A percentile compares a stretch with the other conserved stretches of the same genome.
Conservation (phyloP, 2,329 filamentous ascomycete species). For the Pseudogymnoascus destructans region DNA sequence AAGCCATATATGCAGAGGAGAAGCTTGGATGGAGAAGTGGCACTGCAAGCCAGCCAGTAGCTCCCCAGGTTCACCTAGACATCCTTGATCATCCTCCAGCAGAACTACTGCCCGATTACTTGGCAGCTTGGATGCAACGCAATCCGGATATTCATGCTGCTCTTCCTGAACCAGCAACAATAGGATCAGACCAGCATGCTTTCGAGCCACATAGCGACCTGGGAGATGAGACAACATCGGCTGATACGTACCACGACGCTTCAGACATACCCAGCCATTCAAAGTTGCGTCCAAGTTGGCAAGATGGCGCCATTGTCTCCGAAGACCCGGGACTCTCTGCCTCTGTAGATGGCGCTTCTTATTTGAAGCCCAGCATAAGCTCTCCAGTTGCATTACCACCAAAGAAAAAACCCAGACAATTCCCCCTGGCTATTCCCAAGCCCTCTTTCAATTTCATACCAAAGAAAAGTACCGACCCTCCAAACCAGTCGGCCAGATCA, state of each 20-base stretch:
- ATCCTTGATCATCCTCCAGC: neutral
- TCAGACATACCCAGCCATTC: neutral
- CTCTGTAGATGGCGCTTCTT: neutral
- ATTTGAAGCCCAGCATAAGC: neutral
- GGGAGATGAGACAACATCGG: neutral
- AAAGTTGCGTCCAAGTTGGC: neutral
- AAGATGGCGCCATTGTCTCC: neutral
- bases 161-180: neutral
- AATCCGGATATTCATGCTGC: neutral
- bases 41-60: neutral
- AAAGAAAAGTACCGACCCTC: neutral
- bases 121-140: neutral
- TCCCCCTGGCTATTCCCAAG: neutral
- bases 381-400: neutral
- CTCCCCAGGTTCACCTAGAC: neutral
- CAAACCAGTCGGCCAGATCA: neutral
- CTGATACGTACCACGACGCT: neutral
- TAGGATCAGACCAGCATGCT: neutral
- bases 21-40: neutral
- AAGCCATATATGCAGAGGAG: neutral
- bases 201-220: neutral
- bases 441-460: neutral
- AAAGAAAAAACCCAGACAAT: conserved; percentile 1
- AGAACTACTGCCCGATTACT: neutral
- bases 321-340: neutral